Evolutionary conservation across 106 monocot genomes (phyloP).

Genomic region (Alisma plantagoaquatica): DNA sequence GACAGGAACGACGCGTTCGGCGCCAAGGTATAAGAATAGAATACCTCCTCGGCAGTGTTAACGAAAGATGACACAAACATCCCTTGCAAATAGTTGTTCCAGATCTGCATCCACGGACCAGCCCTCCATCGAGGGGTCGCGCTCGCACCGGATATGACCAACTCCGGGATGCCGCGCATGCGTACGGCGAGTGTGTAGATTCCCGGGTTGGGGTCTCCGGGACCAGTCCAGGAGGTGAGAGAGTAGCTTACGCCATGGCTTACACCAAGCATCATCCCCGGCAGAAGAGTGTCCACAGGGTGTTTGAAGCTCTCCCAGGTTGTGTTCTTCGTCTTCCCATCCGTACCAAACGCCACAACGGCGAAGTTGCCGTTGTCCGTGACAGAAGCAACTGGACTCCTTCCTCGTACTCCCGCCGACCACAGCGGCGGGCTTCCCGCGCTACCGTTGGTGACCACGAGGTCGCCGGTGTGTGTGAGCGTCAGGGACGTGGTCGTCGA

Average conservation of each 20-base stretch:
- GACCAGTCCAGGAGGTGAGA: slow-evolving; percentile 15
- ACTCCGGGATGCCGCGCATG: slow-evolving; percentile 17
- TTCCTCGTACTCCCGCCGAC: background rate
- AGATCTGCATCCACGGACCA: too few species aligned
- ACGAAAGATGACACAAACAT: too few species aligned
- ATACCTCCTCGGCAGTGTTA: too few species aligned
- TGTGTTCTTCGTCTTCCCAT: background rate
- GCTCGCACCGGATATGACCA: too few species aligned
- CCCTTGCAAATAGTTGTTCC: too few species aligned
- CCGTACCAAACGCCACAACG: too few species aligned
- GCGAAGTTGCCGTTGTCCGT: slow-evolving; percentile 15
- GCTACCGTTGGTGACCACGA: slow-evolving; percentile 4
- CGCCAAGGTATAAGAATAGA: too few species aligned
- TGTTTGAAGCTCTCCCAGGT: slow-evolving; percentile 36
- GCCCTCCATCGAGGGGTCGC: too few species aligned
- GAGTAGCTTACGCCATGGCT: slow-evolving; percentile 10
- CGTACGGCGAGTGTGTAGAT: slow-evolving; percentile 7
- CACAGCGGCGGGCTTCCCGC: slow-evolving; percentile 5
- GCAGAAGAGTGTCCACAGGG: slow-evolving; percentile 28
- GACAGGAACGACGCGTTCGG: too few species aligned
- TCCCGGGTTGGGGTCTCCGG: slow-evolving; percentile 22
- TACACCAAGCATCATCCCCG: slow-evolving; percentile 25
- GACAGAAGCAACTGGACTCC: slow-evolving; percentile 17
- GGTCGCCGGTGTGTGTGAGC: slow-evolving; percentile 5
- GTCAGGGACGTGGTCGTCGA: slow-evolving; percentile 5